Conservation (phyloP, 768 basidiomycete species). For the Termitomyces heimii region DNA sequence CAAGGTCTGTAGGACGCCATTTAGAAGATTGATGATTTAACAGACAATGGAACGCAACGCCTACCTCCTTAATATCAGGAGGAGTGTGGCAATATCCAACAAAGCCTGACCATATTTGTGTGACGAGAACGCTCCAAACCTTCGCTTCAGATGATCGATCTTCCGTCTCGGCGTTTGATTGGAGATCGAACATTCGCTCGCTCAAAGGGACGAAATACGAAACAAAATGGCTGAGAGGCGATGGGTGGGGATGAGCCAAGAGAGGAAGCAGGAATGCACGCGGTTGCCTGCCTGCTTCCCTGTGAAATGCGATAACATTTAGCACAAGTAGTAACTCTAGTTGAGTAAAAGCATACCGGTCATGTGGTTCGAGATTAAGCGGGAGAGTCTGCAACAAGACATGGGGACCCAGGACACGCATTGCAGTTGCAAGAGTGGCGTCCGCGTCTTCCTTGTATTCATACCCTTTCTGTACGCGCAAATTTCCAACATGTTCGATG, state of each 20-base stretch:
- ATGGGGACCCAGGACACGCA: conserved; percentile 82
- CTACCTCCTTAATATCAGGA: conserved; percentile 65
- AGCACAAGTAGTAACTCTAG: not conserved
- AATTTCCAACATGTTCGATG: conserved; percentile 63
- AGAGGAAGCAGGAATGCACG: conserved; percentile 90
- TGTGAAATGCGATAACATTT: conserved; percentile 21
- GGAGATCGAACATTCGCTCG: conserved; percentile 86
- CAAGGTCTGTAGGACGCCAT: conserved; percentile 48
- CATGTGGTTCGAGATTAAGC: conserved; percentile 77
- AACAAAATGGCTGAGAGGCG: conserved; percentile 80
- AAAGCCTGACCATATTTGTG: conserved; percentile 91
- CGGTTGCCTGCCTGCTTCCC: conserved; percentile 71
- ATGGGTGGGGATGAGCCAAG: conserved; percentile 72
- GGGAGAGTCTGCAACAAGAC: conserved; percentile 71
- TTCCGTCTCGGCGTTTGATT: conserved; percentile 72
- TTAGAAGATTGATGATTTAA: conserved; percentile 3
- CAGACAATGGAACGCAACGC: conserved; percentile 9
- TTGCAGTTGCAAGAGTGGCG: conserved; percentile 67
- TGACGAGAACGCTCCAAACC: conserved; percentile 90
- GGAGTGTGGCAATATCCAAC: conserved; percentile 86
- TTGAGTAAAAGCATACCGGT: conserved; percentile 47
- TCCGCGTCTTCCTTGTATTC: conserved; percentile 91
- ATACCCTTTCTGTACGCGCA: conserved; percentile 76
- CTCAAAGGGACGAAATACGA: conserved; percentile 91
- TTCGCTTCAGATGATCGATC: conserved; percentile 82